These are phyloP conservation scores for Nigrospora sphaerica DNA, from an alignment of 2,329 filamentous ascomycete species.

Conservation along the genomic window DNA sequence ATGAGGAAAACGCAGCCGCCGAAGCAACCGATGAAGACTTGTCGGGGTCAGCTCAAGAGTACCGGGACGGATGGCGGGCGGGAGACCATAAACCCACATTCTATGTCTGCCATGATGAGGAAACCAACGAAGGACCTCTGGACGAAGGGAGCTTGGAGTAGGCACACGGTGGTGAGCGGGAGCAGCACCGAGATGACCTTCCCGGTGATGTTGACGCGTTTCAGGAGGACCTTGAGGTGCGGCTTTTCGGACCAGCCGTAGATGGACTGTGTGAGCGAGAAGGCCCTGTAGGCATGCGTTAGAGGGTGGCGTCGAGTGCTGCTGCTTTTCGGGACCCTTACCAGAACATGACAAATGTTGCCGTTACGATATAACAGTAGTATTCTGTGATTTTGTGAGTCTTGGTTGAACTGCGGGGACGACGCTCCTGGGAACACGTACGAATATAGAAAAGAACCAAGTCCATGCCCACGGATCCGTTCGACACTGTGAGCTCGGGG, in stretches of 20 bases:
- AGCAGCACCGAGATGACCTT: slow-evolving; percentile 8
- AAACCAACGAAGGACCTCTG: slow-evolving; percentile 6
- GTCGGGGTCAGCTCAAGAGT: background rate
- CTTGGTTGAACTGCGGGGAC: background rate
- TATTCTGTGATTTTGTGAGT: slow-evolving; percentile 3
- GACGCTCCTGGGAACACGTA: background rate
- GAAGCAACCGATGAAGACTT: slow-evolving; percentile 30
- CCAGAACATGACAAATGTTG: slow-evolving; percentile 5
- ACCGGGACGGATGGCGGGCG: too few species aligned
- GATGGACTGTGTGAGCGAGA: slow-evolving; percentile 8
- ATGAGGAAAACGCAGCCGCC: slow-evolving; percentile 27
- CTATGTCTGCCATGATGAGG: slow-evolving; percentile 8
- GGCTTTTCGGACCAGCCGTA: slow-evolving; percentile 7
- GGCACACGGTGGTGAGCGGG: slow-evolving; percentile 5
- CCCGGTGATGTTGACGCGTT: slow-evolving; percentile 4
- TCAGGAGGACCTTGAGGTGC: background rate
- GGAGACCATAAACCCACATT: slow-evolving; percentile 3
- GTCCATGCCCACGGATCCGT: slow-evolving; percentile 6
- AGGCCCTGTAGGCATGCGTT: slow-evolving; percentile 3
- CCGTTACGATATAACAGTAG: slow-evolving; percentile 7
- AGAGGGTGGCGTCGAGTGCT: background rate
- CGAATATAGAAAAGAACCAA: slow-evolving; percentile 12
- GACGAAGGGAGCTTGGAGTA: slow-evolving; percentile 6
- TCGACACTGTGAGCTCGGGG: slow-evolving; percentile 6
- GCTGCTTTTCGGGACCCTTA: too few species aligned